phyloP scores from a whole-genome alignment of 2,329 filamentous ascomycete species.

The Xylariaceae sp. region DNA sequence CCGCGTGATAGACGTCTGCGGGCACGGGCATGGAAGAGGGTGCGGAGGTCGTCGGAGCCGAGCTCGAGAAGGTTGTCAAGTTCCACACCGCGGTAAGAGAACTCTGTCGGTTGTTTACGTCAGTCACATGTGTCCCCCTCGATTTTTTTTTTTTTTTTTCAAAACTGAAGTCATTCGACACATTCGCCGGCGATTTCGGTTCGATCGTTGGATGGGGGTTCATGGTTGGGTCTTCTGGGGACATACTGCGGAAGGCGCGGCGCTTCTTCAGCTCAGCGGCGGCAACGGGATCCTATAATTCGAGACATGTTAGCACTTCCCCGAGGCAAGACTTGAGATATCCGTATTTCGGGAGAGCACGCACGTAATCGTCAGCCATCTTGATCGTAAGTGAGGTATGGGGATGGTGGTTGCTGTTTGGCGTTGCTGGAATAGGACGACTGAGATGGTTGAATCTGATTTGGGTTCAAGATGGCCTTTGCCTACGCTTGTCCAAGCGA shows the following conservation, averaged over 20 bases:
- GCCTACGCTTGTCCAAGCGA: conserved; percentile 4
- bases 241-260: conserved; percentile 19
- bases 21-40: conserved; percentile 98
- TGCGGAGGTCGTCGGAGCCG: conserved; percentile 94
- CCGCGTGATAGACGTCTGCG: conserved; percentile 99
- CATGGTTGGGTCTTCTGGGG: neutral
- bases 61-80: conserved; percentile 99
- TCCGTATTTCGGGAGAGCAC: neutral
- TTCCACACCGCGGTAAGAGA: conserved; percentile 98
- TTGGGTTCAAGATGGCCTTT: conserved; percentile 2
- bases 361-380: conserved; percentile 19
- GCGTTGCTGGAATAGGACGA: conserved; percentile 4
- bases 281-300: conserved; percentile 81
- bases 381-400: conserved; percentile 12
- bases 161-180: no score
- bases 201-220: neutral
- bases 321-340: neutral
- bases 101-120: conserved; percentile 86
- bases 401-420: conserved; percentile 4
- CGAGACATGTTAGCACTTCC: conserved; percentile 3
- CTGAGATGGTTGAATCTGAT: conserved; percentile 1
- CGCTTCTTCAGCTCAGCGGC: conserved; percentile 98
- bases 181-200: no score
- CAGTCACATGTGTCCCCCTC: conserved; percentile 30
- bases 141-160: no score